Evolutionary conservation across 2,329 filamentous ascomycete species (phyloP).

Genomic region (Escovopsis sp.): DNA sequence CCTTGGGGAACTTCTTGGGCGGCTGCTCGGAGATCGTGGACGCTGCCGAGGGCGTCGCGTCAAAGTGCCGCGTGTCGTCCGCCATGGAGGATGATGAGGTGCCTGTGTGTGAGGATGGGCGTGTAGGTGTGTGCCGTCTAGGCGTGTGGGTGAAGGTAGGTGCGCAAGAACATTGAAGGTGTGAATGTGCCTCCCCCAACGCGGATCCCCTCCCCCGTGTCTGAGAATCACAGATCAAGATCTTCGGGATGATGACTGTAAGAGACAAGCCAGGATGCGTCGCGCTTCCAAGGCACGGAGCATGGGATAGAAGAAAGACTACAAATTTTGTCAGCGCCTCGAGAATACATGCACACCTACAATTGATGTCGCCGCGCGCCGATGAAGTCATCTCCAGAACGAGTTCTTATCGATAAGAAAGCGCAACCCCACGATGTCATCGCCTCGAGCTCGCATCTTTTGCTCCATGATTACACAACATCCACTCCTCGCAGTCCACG

Average conservation of each 20-base stretch:
- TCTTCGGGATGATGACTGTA: neutral
- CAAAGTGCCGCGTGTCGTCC: conserved; percentile 19
- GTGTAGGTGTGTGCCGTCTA: no score
- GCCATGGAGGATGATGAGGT: conserved; percentile 22
- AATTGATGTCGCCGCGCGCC: neutral
- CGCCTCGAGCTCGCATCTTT: no score
- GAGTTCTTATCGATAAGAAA: conserved; percentile 8
- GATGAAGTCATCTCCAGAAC: conserved; percentile 5
- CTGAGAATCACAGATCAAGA: neutral
- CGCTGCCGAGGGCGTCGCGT: conserved; percentile 8
- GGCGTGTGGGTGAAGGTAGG: no score
- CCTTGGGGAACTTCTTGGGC: conserved; percentile 48
- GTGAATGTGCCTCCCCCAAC: no score
- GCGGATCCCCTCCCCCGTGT: no score
- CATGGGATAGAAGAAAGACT: neutral
- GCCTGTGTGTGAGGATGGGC: no score
- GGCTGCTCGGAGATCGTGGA: conserved; percentile 13
- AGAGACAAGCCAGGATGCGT: no score
- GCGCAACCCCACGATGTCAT: no score
- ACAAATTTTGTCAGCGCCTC: conserved; percentile 5
- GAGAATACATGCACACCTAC: no score
- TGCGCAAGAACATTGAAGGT: no score
- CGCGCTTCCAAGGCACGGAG: neutral
- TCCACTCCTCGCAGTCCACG: no score
- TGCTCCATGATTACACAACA: neutral